A percentile compares a stretch with the other conserved stretches of the same genome.
Conservation (phyloP, 768 basidiomycete genomes). For the Crassisporium funariophilum region DNA sequence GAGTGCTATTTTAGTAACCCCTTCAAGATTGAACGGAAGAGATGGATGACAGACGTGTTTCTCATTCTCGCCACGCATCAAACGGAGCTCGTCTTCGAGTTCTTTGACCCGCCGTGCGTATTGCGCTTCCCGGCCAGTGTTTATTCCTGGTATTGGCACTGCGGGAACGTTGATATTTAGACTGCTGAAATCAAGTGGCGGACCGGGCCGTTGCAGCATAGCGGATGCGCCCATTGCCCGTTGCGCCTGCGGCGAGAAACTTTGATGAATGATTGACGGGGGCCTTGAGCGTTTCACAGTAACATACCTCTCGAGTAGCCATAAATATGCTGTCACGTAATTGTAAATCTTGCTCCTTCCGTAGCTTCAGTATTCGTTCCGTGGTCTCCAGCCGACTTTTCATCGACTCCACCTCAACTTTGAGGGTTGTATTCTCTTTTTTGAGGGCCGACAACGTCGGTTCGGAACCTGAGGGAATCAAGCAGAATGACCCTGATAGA, state of each 20-base stretch:
- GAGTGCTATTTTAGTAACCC: constrained; percentile 13
- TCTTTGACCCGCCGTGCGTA: constrained; percentile 70
- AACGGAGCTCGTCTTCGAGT: constrained; percentile 76
- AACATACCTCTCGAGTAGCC: constrained; percentile 62
- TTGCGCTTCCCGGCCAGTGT: constrained; percentile 55
- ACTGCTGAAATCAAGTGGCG: constrained; percentile 51
- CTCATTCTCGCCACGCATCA: constrained; percentile 70
- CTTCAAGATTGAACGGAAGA: neutral
- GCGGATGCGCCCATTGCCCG: constrained; percentile 74
- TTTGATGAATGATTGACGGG: neutral
- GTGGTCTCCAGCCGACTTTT: constrained; percentile 60
- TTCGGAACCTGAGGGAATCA: constrained; percentile 68
- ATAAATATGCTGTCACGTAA: constrained; percentile 78
- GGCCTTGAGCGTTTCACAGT: neutral
- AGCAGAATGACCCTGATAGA: constrained; percentile 77
- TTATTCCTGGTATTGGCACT: constrained; percentile 50
- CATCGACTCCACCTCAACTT: constrained; percentile 57
- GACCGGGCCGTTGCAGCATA: constrained; percentile 49
- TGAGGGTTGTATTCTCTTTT: constrained; percentile 69
- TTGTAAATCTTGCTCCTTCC: constrained; percentile 78
- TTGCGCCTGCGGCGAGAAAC: constrained; percentile 58
- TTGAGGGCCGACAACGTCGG: constrained; percentile 50
- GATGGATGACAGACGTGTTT: constrained; percentile 61
- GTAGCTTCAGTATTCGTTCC: constrained; percentile 64
- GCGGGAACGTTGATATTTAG: constrained; percentile 62